These are phyloP conservation scores for Mycena alexandri DNA, from an alignment of 768 basidiomycete species.

Conservation along the genomic window DNA sequence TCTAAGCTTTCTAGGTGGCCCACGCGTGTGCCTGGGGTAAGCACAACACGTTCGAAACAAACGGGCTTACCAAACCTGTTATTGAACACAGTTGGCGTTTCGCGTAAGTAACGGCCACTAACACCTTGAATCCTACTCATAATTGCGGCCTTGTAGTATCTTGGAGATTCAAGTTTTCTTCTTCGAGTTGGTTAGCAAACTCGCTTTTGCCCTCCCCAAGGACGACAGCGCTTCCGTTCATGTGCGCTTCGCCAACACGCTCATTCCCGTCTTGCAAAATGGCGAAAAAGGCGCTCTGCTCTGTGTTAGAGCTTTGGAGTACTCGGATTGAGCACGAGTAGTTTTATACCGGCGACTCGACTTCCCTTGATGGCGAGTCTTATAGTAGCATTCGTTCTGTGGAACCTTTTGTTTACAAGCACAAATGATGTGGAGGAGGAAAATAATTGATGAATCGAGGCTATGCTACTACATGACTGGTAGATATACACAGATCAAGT, in stretches of 20 bases:
- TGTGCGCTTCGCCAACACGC: background rate
- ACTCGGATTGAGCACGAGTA: constrained; percentile 1
- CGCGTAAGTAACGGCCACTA: constrained; percentile 11
- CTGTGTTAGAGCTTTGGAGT: too few species aligned
- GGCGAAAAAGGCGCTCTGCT: constrained; percentile 18
- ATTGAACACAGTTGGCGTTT: constrained; percentile 7
- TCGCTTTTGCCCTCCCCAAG: constrained; percentile 10
- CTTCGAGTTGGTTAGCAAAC: constrained; percentile 20
- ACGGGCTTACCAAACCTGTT: background rate
- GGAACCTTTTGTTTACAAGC: background rate
- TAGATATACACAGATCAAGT: too few species aligned
- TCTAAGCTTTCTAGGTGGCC: constrained; percentile 23
- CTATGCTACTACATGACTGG: too few species aligned
- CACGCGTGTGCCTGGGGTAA: constrained; percentile 26
- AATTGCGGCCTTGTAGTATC: background rate
- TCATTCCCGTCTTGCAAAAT: background rate
- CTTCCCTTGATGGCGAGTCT: constrained; percentile 2
- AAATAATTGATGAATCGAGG: too few species aligned
- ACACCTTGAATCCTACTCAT: background rate
- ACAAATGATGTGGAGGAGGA: too few species aligned
- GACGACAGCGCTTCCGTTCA: constrained; percentile 1
- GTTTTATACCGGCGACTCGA: constrained; percentile 5
- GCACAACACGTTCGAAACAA: background rate
- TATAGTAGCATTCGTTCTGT: constrained; percentile 2
- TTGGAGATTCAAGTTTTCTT: constrained; percentile 27